Percentiles rank a stretch among this genome's conserved stretches.
These are phyloP conservation scores for Haematococcus sp. DNA, from an alignment of 139 green algal genomes.

Conservation along the genomic window DNA sequence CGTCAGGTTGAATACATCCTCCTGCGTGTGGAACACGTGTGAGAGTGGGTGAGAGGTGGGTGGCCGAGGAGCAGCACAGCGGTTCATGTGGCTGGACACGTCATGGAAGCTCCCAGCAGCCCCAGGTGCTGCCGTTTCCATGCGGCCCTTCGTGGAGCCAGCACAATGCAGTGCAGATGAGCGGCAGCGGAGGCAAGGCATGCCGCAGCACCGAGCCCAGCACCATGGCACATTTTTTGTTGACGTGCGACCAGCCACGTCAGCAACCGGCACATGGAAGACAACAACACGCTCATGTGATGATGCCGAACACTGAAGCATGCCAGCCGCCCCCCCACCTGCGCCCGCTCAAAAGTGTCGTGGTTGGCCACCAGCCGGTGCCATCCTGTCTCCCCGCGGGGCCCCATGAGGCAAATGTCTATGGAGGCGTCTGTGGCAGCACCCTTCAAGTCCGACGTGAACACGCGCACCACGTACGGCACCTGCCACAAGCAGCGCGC, in stretches of 20 bases:
- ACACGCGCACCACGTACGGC: constrained; percentile 17
- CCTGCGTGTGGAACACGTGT: constrained; percentile 24
- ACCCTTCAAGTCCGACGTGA: constrained; percentile 58
- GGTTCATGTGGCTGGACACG: no score
- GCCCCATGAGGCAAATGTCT: constrained; percentile 43
- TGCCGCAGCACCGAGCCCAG: no score
- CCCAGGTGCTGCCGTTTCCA: background rate
- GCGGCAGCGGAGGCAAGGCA: no score
- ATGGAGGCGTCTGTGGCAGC: constrained; percentile 63
- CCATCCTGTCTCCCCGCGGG: constrained; percentile 38
- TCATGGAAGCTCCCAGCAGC: no score
- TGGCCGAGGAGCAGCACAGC: background rate
- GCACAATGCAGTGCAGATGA: no score
- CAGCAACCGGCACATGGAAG: no score
- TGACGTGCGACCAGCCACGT: no score
- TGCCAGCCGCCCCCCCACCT: constrained; percentile 16
- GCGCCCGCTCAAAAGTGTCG: constrained; percentile 50
- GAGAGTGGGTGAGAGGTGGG: background rate
- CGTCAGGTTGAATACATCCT: constrained; percentile 43
- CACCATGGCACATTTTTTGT: no score
- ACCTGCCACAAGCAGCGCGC: background rate
- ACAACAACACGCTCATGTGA: no score
- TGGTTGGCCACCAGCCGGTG: constrained; percentile 37
- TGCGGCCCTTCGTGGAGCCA: no score
- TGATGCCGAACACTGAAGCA: no score